phyloP scores from a whole-genome alignment of 2,329 filamentous ascomycete genomes.

The Cryphonectria parasitica region DNA sequence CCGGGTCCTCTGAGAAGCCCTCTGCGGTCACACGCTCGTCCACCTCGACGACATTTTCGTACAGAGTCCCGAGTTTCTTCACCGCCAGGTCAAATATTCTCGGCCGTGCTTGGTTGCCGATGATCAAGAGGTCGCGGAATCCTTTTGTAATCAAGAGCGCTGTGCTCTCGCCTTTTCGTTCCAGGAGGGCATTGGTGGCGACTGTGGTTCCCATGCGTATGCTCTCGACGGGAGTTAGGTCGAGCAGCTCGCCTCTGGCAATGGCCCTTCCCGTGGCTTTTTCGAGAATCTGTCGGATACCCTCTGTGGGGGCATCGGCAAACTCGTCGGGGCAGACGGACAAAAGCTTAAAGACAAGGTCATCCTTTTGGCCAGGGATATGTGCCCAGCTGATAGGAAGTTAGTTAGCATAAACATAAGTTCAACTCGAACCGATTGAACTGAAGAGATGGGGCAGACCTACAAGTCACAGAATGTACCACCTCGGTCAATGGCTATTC shows the following conservation, averaged over 20 bases:
- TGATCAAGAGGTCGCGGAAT: slow-evolving; percentile 84
- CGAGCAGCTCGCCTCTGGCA: slow-evolving; percentile 76
- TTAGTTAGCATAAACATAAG: neutral
- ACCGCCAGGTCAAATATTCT: slow-evolving; percentile 94
- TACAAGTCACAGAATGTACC: slow-evolving; percentile 94
- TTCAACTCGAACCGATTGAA: neutral
- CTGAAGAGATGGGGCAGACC: slow-evolving; percentile 62
- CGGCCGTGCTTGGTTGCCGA: slow-evolving; percentile 90
- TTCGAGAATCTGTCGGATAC: slow-evolving; percentile 84
- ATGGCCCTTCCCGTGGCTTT: slow-evolving; percentile 60
- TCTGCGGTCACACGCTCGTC: slow-evolving; percentile 90
- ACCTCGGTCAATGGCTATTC: slow-evolving; percentile 78
- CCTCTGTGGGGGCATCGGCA: slow-evolving; percentile 88
- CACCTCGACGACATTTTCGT: slow-evolving; percentile 83
- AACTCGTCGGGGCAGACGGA: slow-evolving; percentile 92
- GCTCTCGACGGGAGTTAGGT: slow-evolving; percentile 82
- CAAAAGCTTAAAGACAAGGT: slow-evolving; percentile 60
- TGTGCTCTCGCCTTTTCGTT: slow-evolving; percentile 87
- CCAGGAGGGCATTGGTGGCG: slow-evolving; percentile 87
- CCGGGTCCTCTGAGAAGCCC: slow-evolving; percentile 87
- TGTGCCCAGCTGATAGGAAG: neutral
- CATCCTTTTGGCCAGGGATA: slow-evolving; percentile 38
- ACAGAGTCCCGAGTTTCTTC: slow-evolving; percentile 82
- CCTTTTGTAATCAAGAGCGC: slow-evolving; percentile 86
- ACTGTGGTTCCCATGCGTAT: slow-evolving; percentile 97